Evolutionary conservation across 2,329 filamentous ascomycete species (phyloP).

Genomic region (Neofusicoccum sp.): DNA sequence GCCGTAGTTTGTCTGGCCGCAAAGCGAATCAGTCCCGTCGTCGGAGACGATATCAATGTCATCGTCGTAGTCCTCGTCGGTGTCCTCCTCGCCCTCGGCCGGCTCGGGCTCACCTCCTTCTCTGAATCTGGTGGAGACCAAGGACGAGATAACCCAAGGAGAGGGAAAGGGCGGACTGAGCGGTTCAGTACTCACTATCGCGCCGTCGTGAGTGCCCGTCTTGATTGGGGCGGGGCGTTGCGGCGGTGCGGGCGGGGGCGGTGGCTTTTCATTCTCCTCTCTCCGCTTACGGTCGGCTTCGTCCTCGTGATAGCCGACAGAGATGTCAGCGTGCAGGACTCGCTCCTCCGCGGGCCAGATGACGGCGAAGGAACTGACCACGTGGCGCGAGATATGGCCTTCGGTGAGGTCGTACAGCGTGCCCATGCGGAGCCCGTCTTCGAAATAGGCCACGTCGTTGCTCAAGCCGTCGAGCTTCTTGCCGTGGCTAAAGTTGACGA

Average conservation of each 20-base stretch:
- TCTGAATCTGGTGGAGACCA: constrained; percentile 2
- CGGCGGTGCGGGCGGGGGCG: not conserved
- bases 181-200: not conserved
- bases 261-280: not conserved
- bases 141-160: not conserved
- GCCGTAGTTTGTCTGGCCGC: not conserved
- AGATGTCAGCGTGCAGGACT: not conserved
- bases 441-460: constrained; percentile 3
- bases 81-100: not conserved
- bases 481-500: constrained; percentile 11
- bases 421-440: not conserved
- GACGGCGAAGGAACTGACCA: not conserved
- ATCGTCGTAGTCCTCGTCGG: not conserved
- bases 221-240: not conserved
- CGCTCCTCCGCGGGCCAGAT: not conserved
- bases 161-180: not conserved
- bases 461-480: constrained; percentile 1
- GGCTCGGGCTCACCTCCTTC: not conserved
- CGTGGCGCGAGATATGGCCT: not conserved
- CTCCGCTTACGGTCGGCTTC: not conserved
- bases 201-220: not conserved
- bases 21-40: not conserved
- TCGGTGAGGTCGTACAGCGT: not conserved
- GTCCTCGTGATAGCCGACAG: not conserved
- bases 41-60: not conserved